A percentile compares a stretch with the other conserved stretches of the same genome.
Conservation (phyloP, 768 basidiomycete genomes). For the Nidula microcarpa region DNA sequence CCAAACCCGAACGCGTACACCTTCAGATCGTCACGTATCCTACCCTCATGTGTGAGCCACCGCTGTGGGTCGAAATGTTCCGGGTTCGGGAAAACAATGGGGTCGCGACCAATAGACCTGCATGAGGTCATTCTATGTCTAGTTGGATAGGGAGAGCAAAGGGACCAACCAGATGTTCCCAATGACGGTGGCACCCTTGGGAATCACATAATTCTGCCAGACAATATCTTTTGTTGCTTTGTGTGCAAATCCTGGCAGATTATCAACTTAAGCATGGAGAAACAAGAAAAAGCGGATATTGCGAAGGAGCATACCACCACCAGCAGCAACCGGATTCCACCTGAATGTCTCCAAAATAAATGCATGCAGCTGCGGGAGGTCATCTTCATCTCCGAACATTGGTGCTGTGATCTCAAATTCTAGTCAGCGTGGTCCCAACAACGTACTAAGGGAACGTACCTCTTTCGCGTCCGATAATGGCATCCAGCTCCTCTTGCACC, state of each 20-base stretch:
- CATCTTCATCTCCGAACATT: background rate
- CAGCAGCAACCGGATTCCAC: no score
- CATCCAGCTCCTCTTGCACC: conserved; percentile 55
- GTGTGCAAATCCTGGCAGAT: background rate
- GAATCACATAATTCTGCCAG: conserved; percentile 28
- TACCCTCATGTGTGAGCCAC: conserved; percentile 45
- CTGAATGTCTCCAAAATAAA: no score
- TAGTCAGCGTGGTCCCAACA: background rate
- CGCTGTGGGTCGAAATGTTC: conserved; percentile 56
- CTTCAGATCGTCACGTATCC: conserved; percentile 48
- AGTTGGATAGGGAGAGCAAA: background rate
- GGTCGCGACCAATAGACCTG: conserved; percentile 59
- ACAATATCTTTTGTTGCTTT: background rate
- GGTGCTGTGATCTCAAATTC: background rate
- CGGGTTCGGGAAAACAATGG: conserved; percentile 54
- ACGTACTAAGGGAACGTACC: background rate
- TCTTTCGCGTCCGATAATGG: background rate
- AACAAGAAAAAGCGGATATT: no score
- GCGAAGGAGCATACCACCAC: no score
- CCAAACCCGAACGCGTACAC: conserved; percentile 58
- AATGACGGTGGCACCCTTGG: conserved; percentile 55
- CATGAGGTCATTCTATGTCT: background rate
- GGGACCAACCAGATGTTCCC: conserved; percentile 54
- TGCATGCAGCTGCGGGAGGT: no score
- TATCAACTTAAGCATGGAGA: no score